Evolutionary conservation across 2,329 filamentous ascomycete genomes (phyloP).

Genomic region (Exophiala mesophila): DNA sequence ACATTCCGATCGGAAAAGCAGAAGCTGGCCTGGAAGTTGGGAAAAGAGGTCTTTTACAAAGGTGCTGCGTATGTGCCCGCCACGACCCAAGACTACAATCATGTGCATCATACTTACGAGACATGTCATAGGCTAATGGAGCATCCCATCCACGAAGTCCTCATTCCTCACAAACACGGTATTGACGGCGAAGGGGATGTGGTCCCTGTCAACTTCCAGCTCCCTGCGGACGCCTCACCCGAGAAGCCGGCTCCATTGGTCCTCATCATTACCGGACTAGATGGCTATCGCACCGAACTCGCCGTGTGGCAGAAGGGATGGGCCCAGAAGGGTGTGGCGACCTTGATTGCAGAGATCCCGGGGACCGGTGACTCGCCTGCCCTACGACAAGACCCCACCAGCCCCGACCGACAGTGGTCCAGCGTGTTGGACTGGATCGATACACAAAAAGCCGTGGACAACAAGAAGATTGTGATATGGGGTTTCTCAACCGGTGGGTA

Average conservation of each 20-base stretch:
- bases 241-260: slow-evolving; percentile 47
- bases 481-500: slow-evolving; percentile 55
- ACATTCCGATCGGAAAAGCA: slow-evolving; percentile 25
- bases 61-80: slow-evolving; percentile 22
- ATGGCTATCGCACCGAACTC: slow-evolving; percentile 54
- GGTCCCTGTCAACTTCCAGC: slow-evolving; percentile 63
- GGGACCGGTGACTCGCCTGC: slow-evolving; percentile 66
- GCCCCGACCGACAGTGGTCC: slow-evolving; percentile 51
- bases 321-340: slow-evolving; percentile 44
- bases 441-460: slow-evolving; percentile 45
- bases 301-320: slow-evolving; percentile 27
- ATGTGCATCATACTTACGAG: slow-evolving; percentile 7
- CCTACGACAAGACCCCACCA: slow-evolving; percentile 54
- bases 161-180: slow-evolving; percentile 54
- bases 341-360: slow-evolving; percentile 60
- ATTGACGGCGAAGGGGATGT: slow-evolving; percentile 47
- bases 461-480: slow-evolving; percentile 48
- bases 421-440: slow-evolving; percentile 53
- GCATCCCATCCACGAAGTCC: slow-evolving; percentile 57
- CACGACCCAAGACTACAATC: no score
- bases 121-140: slow-evolving; percentile 17
- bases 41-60: slow-evolving; percentile 27
- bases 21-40: slow-evolving; percentile 25
- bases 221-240: slow-evolving; percentile 46
- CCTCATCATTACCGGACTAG: slow-evolving; percentile 55